Evolutionary conservation across 2,329 filamentous ascomycete species (phyloP), one percentile per base, ranked within the genome.

Genomic region (Alternaria metachromatica): DNA sequence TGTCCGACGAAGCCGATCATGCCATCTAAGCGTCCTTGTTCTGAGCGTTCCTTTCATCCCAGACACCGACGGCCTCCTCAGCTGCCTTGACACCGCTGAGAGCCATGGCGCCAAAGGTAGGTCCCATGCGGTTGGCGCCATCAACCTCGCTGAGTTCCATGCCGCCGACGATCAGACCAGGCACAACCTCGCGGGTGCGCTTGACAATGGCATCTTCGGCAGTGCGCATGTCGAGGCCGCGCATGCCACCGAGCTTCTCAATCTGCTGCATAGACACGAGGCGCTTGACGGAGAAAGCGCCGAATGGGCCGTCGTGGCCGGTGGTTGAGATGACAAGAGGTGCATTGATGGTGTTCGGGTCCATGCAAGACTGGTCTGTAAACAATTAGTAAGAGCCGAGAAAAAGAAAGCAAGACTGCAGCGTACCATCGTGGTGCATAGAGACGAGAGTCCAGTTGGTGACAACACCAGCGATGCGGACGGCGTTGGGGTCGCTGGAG

Each of bases 141-240:
- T 97, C 94, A 30, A 97, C 89, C 82, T 97, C 94, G 63, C 90
- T 92, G 70, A 97, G 84, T 81, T 97, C 94, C 94, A 97, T 97
- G 43, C 94, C 94, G 57, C 94, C 94, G n/a, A 96, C 91, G 74
- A 97, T 93, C 68, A 97, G 84, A 26, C 94, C 94, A 6, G 93
- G 93, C 13, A 94, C 89, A 64, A 97, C 87, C 85, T 97, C 94
- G 65, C 94, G 89, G 7, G 94, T 97, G 71, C 91, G 87, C 86
- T 96, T 97, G 79, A 97, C 94, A 72, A 97, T 97, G 51, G 94
- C 93, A 74, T 97, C 94, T 81, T 97, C 94, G 48, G 94, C 94
- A 2, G 86, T 84, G 82, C 94, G 92, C 94, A 97, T 97, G 81
- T 97, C 94, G 18, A 97, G 85, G 9, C 94, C 94, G 62, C 94